Conservation (phyloP, 257 asterid genomes). For the Ajuga chamaepitys region DNA sequence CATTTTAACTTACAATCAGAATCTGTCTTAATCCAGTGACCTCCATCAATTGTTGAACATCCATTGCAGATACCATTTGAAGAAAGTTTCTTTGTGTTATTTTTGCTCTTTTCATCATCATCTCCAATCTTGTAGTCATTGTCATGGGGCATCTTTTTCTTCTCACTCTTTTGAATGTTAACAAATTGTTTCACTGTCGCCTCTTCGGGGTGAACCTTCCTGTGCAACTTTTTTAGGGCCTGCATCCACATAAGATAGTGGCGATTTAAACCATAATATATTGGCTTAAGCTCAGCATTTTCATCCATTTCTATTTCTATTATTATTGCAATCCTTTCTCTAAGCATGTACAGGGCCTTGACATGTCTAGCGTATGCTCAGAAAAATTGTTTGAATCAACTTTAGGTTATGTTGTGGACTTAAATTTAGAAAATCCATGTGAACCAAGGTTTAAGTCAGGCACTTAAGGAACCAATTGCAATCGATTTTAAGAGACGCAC, state of each 20-base stretch:
- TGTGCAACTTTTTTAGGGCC: constrained; percentile 38
- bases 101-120: constrained; percentile 17
- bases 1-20: constrained; percentile 46
- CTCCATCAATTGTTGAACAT: constrained; percentile 31
- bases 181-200: constrained; percentile 20
- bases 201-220: constrained; percentile 43
- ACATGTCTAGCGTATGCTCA: background rate
- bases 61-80: constrained; percentile 24
- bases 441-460: background rate
- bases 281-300: constrained; percentile 9
- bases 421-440: constrained; percentile 6
- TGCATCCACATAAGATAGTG: constrained; percentile 23
- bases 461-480: constrained; percentile 1
- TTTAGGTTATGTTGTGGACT: background rate
- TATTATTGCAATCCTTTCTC: background rate
- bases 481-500: constrained; percentile 1
- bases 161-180: constrained; percentile 18
- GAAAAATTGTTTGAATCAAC: background rate
- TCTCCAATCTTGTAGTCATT: constrained; percentile 14
- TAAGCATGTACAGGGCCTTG: background rate
- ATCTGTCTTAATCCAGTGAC: constrained; percentile 55
- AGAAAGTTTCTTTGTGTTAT: constrained; percentile 14
- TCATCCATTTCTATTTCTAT: constrained; percentile 9
- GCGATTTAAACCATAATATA: background rate
- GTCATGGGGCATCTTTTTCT: constrained; percentile 17